These are phyloP conservation scores for Herpetomonas tarakana DNA, from an alignment of 208 protist genomes.

Conservation along the genomic window DNA sequence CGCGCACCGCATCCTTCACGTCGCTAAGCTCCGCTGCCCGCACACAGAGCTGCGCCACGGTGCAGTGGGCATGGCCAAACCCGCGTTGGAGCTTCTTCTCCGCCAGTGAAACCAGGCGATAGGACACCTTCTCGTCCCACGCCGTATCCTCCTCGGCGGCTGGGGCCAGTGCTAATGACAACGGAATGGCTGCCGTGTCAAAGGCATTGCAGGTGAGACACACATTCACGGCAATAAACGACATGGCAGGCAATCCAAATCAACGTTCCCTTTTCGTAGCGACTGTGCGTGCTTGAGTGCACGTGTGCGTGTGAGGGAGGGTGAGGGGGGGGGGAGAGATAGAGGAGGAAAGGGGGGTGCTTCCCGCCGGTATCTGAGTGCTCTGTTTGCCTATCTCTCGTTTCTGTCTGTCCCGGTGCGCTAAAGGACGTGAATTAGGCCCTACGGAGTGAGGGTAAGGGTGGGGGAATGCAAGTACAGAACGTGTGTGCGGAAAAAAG, in stretches of 20 bases:
- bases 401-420: too few relatives aligned
- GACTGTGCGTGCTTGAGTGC: too few relatives aligned
- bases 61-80: conserved; percentile 73
- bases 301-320: too few relatives aligned
- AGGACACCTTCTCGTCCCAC: conserved; percentile 37
- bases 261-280: too few relatives aligned
- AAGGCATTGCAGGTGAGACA: conserved; percentile 65
- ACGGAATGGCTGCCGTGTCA: conserved; percentile 57
- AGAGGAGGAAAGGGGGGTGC: conserved; percentile 10
- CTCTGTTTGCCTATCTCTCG: too few relatives aligned
- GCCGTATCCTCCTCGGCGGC: conserved; percentile 21
- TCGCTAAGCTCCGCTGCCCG: conserved; percentile 42
- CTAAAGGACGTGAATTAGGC: too few relatives aligned
- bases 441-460: too few relatives aligned
- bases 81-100: conserved; percentile 48
- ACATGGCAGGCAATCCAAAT: conserved; percentile 18
- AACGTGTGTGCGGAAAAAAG: neutral
- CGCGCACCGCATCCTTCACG: conserved; percentile 36
- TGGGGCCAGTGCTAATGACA: conserved; percentile 62
- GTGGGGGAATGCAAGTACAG: too few relatives aligned
- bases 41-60: conserved; percentile 60
- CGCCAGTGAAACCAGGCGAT: conserved; percentile 44
- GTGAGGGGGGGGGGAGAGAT: too few relatives aligned
- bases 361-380: too few relatives aligned
- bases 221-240: conserved; percentile 65